phyloP scores from a whole-genome alignment of 768 basidiomycete species.

The Cystobasidiopsis lactophilus region DNA sequence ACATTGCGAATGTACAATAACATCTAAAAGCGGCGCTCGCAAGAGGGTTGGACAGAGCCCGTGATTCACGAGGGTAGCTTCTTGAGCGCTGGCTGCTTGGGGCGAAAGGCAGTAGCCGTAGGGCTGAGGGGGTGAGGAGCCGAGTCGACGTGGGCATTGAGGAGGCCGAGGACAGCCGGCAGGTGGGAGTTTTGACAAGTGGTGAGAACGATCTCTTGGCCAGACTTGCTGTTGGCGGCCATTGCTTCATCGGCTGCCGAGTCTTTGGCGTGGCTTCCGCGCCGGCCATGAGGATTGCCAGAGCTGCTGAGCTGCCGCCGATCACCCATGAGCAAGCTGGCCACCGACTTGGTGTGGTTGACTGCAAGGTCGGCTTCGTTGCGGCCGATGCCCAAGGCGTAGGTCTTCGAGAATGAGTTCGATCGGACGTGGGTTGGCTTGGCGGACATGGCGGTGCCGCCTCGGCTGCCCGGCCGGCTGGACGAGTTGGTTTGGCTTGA shows the following conservation, averaged over 20 bases:
- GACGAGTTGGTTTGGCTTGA: constrained; percentile 7
- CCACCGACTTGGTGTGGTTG: background rate
- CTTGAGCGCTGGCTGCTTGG: background rate
- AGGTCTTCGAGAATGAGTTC: constrained; percentile 16
- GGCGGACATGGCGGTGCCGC: constrained; percentile 10
- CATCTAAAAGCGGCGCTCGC: no score
- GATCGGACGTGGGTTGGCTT: constrained; percentile 5
- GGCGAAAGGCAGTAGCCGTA: no score
- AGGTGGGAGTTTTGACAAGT: constrained; percentile 81
- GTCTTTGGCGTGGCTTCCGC: background rate
- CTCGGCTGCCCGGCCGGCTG: background rate
- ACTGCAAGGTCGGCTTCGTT: constrained; percentile 8
- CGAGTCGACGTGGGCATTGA: constrained; percentile 12
- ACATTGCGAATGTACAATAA: no score
- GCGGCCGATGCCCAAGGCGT: constrained; percentile 7
- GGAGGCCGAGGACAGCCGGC: constrained; percentile 41
- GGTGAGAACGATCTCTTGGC: constrained; percentile 59
- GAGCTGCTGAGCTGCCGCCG: background rate
- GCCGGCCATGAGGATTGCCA: background rate
- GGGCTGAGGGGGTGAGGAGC: background rate
- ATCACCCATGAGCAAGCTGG: background rate
- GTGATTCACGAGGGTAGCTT: no score
- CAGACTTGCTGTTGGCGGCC: constrained; percentile 35
- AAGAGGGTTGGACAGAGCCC: no score
- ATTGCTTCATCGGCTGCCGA: background rate